Conservation (phyloP, 2,329 filamentous ascomycete genomes). For the Leptographium flavum region DNA sequence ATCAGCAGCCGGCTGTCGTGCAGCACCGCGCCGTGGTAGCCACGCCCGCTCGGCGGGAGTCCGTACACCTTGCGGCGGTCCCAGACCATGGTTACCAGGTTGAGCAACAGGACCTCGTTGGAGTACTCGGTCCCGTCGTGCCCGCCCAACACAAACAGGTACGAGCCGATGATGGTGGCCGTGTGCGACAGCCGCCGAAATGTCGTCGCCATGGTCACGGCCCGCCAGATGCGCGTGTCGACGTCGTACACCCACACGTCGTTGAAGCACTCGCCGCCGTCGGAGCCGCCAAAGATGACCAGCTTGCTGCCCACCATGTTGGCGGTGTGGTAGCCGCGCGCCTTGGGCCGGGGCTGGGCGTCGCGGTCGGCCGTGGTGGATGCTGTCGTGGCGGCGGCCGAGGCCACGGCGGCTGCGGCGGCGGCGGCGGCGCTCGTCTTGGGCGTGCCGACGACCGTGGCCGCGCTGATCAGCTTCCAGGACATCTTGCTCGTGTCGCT, state of each 20-base stretch:
- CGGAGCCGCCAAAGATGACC: constrained; percentile 56
- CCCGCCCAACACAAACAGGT: constrained; percentile 55
- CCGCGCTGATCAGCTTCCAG: constrained; percentile 46
- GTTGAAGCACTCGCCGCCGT: constrained; percentile 58
- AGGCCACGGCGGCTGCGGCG: constrained; percentile 6
- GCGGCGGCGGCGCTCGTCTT: constrained; percentile 7
- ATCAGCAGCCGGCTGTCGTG: constrained; percentile 51
- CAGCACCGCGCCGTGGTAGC: constrained; percentile 52
- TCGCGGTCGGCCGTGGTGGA: background rate
- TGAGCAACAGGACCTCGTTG: constrained; percentile 53
- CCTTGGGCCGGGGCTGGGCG: constrained; percentile 34
- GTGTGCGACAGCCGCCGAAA: constrained; percentile 54
- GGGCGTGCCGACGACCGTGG: background rate
- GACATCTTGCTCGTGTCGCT: constrained; percentile 52
- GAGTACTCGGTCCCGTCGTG: constrained; percentile 58
- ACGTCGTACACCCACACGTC: constrained; percentile 63
- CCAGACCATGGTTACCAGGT: constrained; percentile 63
- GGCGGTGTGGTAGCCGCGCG: constrained; percentile 56
- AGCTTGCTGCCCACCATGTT: constrained; percentile 61
- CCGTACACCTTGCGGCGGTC: constrained; percentile 53
- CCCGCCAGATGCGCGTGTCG: constrained; percentile 44
- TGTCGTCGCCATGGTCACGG: constrained; percentile 43
- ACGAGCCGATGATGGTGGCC: constrained; percentile 54
- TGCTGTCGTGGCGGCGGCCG: background rate
- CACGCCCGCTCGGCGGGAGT: constrained; percentile 44